Evolutionary conservation across 2,329 filamentous ascomycete genomes (phyloP).

Genomic region (Pseudopithomyces chartarum): DNA sequence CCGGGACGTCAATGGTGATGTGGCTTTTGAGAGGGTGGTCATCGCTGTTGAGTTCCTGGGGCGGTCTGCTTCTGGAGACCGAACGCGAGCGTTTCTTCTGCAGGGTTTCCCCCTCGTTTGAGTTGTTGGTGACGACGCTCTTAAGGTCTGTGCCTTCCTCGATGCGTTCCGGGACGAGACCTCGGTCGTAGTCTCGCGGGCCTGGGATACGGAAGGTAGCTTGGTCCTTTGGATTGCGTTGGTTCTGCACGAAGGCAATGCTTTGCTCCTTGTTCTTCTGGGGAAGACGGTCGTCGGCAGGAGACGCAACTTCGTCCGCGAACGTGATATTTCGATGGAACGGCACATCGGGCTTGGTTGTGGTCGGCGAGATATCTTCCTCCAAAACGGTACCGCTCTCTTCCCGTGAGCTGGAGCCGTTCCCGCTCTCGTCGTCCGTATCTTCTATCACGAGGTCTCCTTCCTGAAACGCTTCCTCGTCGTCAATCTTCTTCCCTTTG

Average conservation of each 20-base stretch:
- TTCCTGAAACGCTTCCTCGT: slow-evolving; percentile 50
- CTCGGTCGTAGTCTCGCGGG: slow-evolving; percentile 85
- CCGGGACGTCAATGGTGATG: slow-evolving; percentile 71
- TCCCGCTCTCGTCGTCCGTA: slow-evolving; percentile 36
- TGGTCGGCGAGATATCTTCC: slow-evolving; percentile 23
- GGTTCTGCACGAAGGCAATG: slow-evolving; percentile 85
- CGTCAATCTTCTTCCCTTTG: slow-evolving; percentile 65
- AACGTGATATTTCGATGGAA: slow-evolving; percentile 66
- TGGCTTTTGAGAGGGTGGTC: slow-evolving; percentile 54
- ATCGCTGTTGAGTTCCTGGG: slow-evolving; percentile 39
- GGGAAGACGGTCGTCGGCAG: slow-evolving; percentile 59
- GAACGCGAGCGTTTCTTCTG: slow-evolving; percentile 23
- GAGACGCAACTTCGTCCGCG: slow-evolving; percentile 68
- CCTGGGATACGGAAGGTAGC: slow-evolving; percentile 86
- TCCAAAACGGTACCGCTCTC: slow-evolving; percentile 7
- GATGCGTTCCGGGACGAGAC: slow-evolving; percentile 70
- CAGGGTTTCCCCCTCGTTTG: slow-evolving; percentile 29
- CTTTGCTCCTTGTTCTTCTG: slow-evolving; percentile 71
- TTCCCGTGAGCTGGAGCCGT: slow-evolving; percentile 8
- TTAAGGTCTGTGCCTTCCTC: slow-evolving; percentile 46
- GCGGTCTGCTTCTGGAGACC: slow-evolving; percentile 29
- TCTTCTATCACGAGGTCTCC: slow-evolving; percentile 42
- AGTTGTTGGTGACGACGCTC: slow-evolving; percentile 14
- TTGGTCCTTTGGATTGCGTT: slow-evolving; percentile 73
- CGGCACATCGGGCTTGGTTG: slow-evolving; percentile 7